Evolutionary conservation across 495 filamentous ascomycete species (phyloP).

Genomic region (Ascobolus immersus): DNA sequence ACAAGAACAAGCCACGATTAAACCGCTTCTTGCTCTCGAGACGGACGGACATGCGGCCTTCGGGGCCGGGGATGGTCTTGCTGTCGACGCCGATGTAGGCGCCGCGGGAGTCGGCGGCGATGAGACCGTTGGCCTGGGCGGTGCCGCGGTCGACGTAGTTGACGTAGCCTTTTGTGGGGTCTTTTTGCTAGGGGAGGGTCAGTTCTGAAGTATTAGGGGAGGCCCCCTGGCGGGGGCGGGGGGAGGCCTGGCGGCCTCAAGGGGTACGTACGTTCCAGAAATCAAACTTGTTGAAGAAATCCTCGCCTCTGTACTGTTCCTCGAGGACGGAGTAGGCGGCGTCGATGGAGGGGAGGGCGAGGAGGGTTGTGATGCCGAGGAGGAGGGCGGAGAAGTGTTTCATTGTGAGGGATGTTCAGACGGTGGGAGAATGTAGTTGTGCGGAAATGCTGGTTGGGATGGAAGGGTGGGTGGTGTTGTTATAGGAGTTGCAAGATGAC

Average conservation of each 20-base stretch:
- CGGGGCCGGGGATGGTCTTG: constrained; percentile 17
- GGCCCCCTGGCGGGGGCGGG: not conserved
- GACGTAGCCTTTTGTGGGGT: constrained; percentile 49
- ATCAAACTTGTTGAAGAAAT: constrained; percentile 32
- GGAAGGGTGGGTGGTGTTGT: no score
- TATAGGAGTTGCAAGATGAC: no score
- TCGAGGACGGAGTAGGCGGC: constrained; percentile 17
- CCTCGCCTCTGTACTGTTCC: constrained; percentile 23
- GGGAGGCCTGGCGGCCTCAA: not conserved
- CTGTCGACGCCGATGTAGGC: constrained; percentile 32
- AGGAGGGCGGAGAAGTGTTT: no score
- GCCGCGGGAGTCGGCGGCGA: constrained; percentile 26
- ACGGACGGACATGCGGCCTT: constrained; percentile 42
- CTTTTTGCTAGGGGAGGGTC: constrained; percentile 15
- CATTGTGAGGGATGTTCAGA: no score
- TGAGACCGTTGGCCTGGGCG: constrained; percentile 31
- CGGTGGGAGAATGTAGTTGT: no score
- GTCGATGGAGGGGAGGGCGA: no score
- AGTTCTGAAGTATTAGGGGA: not conserved
- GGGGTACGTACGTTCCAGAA: constrained; percentile 25
- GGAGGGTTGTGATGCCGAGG: no score
- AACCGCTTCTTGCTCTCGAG: constrained; percentile 42
- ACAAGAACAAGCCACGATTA: constrained; percentile 42
- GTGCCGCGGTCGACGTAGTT: constrained; percentile 31
- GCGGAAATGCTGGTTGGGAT: no score